Evolutionary conservation across 306 rosid species (phyloP), one percentile per base, ranked within the genome.

Genomic region (Begonia masoniana): DNA sequence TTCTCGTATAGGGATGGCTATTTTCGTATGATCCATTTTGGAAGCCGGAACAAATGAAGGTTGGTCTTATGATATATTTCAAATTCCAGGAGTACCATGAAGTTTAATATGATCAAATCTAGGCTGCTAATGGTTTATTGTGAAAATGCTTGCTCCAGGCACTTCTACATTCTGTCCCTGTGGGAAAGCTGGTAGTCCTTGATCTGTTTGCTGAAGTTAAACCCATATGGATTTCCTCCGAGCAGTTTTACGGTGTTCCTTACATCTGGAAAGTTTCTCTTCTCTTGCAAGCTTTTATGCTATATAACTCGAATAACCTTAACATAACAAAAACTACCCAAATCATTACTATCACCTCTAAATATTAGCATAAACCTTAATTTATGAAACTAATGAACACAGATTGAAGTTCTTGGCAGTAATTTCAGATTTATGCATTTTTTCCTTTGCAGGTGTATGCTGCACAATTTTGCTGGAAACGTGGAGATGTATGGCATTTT

Each of bases 401-500:
- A 31, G 7, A 31, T 31, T 31, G 7, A 21, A 21, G 39, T 31
- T 5, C 39, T 31, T 5, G 39, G 39, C 39, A 31, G 39, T 31
- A 31, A 31, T 31, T 31, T 31, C 39, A 31, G 39, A 31, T 31
- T 31, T 6, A 31, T 31, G 7, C 39, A 31, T 31, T 31, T 31
- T 31, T 31, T 31, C 39, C 39, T 31, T 31, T 31, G 39, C 79
- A 89, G 95, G 97, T 89, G 97, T 68, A 68, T 89, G 74, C 71
- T 89, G 64, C 97, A 89, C 68, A 89, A 89, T 63, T 89, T 89
- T 62, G 97, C 95, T 65, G 97, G 94, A 66, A 89, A 89, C 71
- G 71, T 89, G 73, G 97, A 89, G 73, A 89, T 89, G 97, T 89
- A 89, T 51, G 95, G 97, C 60, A 67, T 74, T 50, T 70, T 85